A percentile compares a stretch with the other conserved stretches of the same genome.
Evolutionary conservation across 768 basidiomycete genomes (phyloP).

Genomic region (Saitozyma sp.): DNA sequence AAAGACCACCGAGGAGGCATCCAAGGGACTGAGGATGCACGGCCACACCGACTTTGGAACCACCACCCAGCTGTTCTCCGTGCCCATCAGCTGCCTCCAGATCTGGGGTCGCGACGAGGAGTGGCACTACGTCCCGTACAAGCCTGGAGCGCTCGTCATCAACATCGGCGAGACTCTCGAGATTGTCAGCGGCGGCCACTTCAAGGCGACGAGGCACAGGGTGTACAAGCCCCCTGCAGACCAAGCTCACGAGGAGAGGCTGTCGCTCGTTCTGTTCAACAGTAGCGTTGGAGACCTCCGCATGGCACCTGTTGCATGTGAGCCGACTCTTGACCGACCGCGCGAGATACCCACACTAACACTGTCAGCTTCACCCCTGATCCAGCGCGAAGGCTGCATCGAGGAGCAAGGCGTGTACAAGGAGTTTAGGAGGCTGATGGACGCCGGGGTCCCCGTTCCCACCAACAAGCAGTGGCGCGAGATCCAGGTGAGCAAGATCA

Average conservation of each 20-base stretch:
- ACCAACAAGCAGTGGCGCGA: constrained; percentile 47
- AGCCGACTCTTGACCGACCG: neutral
- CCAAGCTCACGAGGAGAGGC: constrained; percentile 22
- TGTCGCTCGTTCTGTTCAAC: constrained; percentile 36
- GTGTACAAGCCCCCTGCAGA: constrained; percentile 32
- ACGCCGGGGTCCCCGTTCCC: constrained; percentile 44
- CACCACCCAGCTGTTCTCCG: constrained; percentile 39
- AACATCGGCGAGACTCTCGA: constrained; percentile 46
- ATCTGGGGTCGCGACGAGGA: constrained; percentile 38
- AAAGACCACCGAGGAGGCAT: constrained; percentile 7
- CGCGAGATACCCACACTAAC: too few relatives aligned
- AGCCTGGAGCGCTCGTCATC: constrained; percentile 38
- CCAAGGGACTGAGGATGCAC: constrained; percentile 28
- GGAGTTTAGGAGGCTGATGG: constrained; percentile 43
- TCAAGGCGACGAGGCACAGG: constrained; percentile 41
- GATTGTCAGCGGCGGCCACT: constrained; percentile 32
- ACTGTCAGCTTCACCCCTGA: constrained; percentile 38
- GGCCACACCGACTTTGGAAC: constrained; percentile 38
- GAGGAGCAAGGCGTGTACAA: constrained; percentile 46
- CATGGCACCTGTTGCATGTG: constrained; percentile 31
- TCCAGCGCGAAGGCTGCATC: constrained; percentile 46
- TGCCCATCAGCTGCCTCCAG: constrained; percentile 42
- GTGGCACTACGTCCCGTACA: constrained; percentile 41
- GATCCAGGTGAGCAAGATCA: constrained; percentile 19
- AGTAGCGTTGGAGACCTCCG: constrained; percentile 26